phyloP scores from a whole-genome alignment of 2,329 filamentous ascomycete species.

The Chaetomiaceae sp. region DNA sequence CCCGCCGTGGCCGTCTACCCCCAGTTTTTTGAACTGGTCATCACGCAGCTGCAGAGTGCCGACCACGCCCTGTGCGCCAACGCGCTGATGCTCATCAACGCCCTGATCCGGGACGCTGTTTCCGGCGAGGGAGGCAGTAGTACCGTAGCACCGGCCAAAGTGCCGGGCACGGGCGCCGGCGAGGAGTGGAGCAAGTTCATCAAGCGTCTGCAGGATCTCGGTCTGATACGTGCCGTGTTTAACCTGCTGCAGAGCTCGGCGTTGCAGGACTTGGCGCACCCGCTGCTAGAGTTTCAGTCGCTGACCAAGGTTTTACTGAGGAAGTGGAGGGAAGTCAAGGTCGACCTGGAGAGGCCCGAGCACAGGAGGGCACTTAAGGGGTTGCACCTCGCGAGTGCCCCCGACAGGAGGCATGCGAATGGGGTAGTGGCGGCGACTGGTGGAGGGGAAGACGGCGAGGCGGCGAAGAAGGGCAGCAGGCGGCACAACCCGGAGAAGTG shows the following conservation, averaged over 20 bases:
- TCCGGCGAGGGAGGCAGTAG: constrained; percentile 53
- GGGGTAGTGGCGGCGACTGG: constrained; percentile 30
- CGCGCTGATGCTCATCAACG: constrained; percentile 90
- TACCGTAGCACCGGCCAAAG: constrained; percentile 24
- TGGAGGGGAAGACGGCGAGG: constrained; percentile 30
- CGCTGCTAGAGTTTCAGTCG: constrained; percentile 87
- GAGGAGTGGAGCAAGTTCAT: constrained; percentile 96
- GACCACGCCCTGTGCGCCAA: constrained; percentile 96
- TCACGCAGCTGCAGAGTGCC: constrained; percentile 84
- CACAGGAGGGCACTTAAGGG: constrained; percentile 83
- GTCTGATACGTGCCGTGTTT: constrained; percentile 87
- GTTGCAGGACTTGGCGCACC: constrained; percentile 83
- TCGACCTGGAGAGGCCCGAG: constrained; percentile 82
- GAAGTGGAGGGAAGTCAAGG: constrained; percentile 80
- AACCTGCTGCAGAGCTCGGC: constrained; percentile 91
- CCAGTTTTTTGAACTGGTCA: constrained; percentile 90
- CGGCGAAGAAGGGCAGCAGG: constrained; percentile 56
- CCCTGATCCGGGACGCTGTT: constrained; percentile 86
- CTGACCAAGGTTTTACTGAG: constrained; percentile 81
- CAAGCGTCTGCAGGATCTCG: constrained; percentile 86
- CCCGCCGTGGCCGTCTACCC: constrained; percentile 87
- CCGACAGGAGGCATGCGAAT: constrained; percentile 49
- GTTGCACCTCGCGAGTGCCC: constrained; percentile 75
- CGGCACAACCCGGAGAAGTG: constrained; percentile 87
- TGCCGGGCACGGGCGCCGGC: constrained; percentile 33